Percentiles rank a stretch among this genome's conserved stretches.
Conservation (phyloP, 805 yeast species). For the Ogataea methanolica region DNA sequence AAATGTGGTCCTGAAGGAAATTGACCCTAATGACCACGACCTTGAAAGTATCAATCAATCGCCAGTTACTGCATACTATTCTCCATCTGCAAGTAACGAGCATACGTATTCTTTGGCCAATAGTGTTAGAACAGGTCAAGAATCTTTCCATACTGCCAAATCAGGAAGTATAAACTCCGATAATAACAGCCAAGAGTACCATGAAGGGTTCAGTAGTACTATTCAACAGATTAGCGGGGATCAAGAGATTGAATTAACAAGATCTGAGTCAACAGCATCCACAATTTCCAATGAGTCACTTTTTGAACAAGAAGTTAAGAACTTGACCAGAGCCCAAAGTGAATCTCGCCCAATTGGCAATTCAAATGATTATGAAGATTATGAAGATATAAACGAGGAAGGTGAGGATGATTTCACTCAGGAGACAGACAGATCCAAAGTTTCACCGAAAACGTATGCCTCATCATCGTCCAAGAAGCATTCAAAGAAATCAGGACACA, state of each 20-base stretch:
- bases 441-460: neutral
- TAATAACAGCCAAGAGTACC: neutral
- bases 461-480: conserved; percentile 1
- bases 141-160: conserved; percentile 23
- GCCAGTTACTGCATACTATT: too few species aligned
- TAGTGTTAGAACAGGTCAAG: conserved; percentile 17
- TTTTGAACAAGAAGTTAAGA: conserved; percentile 7
- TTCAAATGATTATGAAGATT: conserved; percentile 11
- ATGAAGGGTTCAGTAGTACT: neutral
- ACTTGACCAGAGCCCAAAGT: neutral
- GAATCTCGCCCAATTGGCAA: neutral
- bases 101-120: conserved; percentile 9
- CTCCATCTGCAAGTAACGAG: neutral
- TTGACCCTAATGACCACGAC: too few species aligned
- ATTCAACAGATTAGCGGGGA: too few species aligned
- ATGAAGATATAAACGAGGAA: conserved; percentile 17
- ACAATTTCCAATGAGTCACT: conserved; percentile 14
- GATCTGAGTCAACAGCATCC: conserved; percentile 10
- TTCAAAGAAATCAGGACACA: conserved; percentile 5
- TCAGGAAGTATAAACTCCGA: conserved; percentile 2
- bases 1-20: too few species aligned
- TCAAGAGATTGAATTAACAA: neutral
- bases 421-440: neutral
- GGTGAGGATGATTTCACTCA: neutral
- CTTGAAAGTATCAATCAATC: too few species aligned